Evolutionary conservation across 345 rosid genomes (phyloP), one percentile per base, ranked within the genome.

Genomic region (Camelina neglecta): DNA sequence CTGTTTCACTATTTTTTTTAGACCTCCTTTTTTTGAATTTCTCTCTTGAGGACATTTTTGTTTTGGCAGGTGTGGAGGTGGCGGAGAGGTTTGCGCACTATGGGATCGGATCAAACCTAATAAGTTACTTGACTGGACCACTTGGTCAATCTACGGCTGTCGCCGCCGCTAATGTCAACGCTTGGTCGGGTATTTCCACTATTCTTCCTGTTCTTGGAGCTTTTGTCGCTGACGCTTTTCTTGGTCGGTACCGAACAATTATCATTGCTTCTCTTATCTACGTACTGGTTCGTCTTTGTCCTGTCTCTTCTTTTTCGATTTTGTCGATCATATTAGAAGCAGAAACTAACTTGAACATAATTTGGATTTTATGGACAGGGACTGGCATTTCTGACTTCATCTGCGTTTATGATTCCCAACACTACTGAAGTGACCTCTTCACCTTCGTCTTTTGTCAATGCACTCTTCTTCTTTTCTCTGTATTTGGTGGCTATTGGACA

Each of bases 401-500:
- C 93, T 4, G 93, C 93, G 12, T 24, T 82, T 21, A 53, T 87
- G 41, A 79, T 85, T 51, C 75, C 84, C 8, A 35, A 6, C 8
- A 35, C 38, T 35, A 6, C 38, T 35, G 38, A 35, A 58, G 48
- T 45, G 50, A 18, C 36, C 10, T 64, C 55, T 26, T 59, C 74
- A 53, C 77, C 84, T 11, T 74, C 75, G 65, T 47, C 79, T 5
- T 65, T 67, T n/a, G 60, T 80, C 71, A 77, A 58, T 18, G 61
- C 33, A 1, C 57, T 83, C 36, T 86, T 87, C 82, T 77, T 85
- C 75, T 72, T 80, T 48, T 86, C 92, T 36, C 75, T 93, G 10
- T 85, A 87, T 26, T 69, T 90, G 7, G 85, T 84, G 44, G 96
- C 91, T 16, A 16, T 93, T 60, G 96, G 89, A 10, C 88, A 87